A percentile compares a stretch with the other conserved stretches of the same genome.
These are phyloP conservation scores for Rutstroemia sp. DNA, from an alignment of 2,329 filamentous ascomycete genomes.

Conservation along the genomic window DNA sequence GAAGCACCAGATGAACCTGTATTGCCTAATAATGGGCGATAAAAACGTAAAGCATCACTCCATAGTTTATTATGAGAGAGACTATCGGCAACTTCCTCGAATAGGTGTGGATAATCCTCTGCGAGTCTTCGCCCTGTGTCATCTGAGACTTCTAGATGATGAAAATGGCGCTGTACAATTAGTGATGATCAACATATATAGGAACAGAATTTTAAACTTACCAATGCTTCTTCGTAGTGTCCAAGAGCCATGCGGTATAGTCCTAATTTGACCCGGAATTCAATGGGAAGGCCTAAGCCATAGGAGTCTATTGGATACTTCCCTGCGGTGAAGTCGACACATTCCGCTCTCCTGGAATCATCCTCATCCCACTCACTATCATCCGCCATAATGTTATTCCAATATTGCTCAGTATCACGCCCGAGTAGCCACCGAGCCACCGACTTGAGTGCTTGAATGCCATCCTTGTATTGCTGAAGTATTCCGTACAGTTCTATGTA, in stretches of 20 bases:
- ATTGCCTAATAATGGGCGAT: slow-evolving; percentile 45
- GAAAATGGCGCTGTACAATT: slow-evolving; percentile 50
- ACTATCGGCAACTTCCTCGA: slow-evolving; percentile 60
- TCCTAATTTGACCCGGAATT: slow-evolving; percentile 77
- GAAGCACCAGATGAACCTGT: slow-evolving; percentile 42
- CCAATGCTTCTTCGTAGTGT: slow-evolving; percentile 64
- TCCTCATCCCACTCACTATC: slow-evolving; percentile 85
- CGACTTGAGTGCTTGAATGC: slow-evolving; percentile 61
- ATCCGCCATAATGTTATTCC: slow-evolving; percentile 65
- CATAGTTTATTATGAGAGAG: slow-evolving; percentile 44
- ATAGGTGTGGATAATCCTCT: slow-evolving; percentile 68
- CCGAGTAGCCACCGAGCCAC: slow-evolving; percentile 78
- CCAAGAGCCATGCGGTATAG: slow-evolving; percentile 71
- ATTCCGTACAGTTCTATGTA: slow-evolving; percentile 76
- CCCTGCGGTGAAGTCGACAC: slow-evolving; percentile 52
- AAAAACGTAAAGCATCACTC: slow-evolving; percentile 50
- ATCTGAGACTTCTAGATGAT: slow-evolving; percentile 60
- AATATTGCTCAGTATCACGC: slow-evolving; percentile 64
- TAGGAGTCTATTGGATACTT: slow-evolving; percentile 53
- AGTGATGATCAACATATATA: slow-evolving; percentile 10
- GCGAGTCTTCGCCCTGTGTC: slow-evolving; percentile 42
- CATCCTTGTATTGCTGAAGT: slow-evolving; percentile 54
- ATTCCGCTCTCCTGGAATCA: slow-evolving; percentile 56
- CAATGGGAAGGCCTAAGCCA: slow-evolving; percentile 67
- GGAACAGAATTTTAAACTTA: slow-evolving; percentile 34